These are phyloP conservation scores for Simmondsia chinensis DNA, from an alignment of 148 eudicot genomes.

Conservation along the genomic window DNA sequence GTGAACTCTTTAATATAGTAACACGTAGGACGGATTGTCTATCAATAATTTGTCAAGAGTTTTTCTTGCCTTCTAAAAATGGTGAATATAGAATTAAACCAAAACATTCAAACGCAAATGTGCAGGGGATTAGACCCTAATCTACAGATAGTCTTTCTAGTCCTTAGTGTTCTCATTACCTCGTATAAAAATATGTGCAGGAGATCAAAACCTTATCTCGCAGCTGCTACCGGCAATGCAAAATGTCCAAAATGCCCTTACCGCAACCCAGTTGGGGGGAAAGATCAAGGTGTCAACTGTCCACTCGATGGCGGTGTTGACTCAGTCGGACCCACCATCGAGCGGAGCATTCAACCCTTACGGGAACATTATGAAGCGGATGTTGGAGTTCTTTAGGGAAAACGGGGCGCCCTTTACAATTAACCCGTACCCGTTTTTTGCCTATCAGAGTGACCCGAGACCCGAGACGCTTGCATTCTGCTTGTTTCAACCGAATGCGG, in stretches of 20 bases:
- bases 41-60: no score
- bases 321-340: slow-evolving; percentile 40
- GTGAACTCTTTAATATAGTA: no score
- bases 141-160: no score
- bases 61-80: no score
- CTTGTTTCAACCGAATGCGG: slow-evolving; percentile 42
- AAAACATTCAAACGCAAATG: no score
- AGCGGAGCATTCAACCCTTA: slow-evolving; percentile 31
- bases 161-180: no score
- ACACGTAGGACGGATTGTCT: no score
- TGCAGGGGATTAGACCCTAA: no score
- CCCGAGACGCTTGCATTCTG: slow-evolving; percentile 50
- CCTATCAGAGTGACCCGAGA: slow-evolving; percentile 49
- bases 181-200: background rate
- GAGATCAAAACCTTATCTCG: slow-evolving; percentile 23
- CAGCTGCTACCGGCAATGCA: slow-evolving; percentile 55
- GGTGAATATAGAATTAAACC: no score
- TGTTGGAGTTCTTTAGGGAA: slow-evolving; percentile 28
- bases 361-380: slow-evolving; percentile 23
- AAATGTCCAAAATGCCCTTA: slow-evolving; percentile 51
- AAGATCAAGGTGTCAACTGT: slow-evolving; percentile 48
- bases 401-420: slow-evolving; percentile 49
- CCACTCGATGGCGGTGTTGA: slow-evolving; percentile 38
- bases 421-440: slow-evolving; percentile 57
- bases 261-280: slow-evolving; percentile 34